Evolutionary conservation across 2,329 filamentous ascomycete species (phyloP), one percentile per base, ranked within the genome.

Genomic region (Sporothrix sp.): DNA sequence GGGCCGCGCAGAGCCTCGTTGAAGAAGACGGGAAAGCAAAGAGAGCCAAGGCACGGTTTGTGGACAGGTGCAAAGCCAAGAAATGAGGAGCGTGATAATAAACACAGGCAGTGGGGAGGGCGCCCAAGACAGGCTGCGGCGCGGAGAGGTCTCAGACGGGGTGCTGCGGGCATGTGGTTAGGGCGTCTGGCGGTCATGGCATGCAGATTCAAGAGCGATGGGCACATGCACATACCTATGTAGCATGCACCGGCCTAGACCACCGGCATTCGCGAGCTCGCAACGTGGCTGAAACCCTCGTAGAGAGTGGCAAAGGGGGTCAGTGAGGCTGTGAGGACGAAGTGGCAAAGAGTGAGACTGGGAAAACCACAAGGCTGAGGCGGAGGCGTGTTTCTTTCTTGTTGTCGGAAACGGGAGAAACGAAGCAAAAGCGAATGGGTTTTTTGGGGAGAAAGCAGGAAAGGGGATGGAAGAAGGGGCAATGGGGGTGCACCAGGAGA

Each of bases 281-380:
- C n/a, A 36, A 33, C 16, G 32, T 35, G 43, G 20, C 43, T 46
- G 43, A 27, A 25, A 13, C 23, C 33, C 27, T 44, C 25, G 14
- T 36, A 30, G n/a, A n/a, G n/a, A n/a, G 36, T 48, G 46, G 46
- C 35, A 23, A 39, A 36, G 47, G 36, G 28, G 38, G 37, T 36
- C 37, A 43, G 16, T 8, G 21, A 28, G 28, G 25, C 21, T 28
- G 23, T 28, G 46, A 18, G 18, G 11, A 9, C 11, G 14, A 23
- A 36, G 32, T n/a, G n/a, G n/a, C n/a, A n/a, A 16, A 36, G 11
- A 28, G 4, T 2, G 42, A 46, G 43, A 16, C 18, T 32, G 18
- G 28, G 28, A 45, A n/a, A n/a, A n/a, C n/a, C n/a, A n/a, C n/a
- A n/a, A n/a, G n/a, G n/a, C n/a, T n/a, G n/a, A n/a, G n/a, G n/a